Evolutionary conservation across 75 land plant genomes (phyloP).

Genomic region (Cupressus sempervirens): DNA sequence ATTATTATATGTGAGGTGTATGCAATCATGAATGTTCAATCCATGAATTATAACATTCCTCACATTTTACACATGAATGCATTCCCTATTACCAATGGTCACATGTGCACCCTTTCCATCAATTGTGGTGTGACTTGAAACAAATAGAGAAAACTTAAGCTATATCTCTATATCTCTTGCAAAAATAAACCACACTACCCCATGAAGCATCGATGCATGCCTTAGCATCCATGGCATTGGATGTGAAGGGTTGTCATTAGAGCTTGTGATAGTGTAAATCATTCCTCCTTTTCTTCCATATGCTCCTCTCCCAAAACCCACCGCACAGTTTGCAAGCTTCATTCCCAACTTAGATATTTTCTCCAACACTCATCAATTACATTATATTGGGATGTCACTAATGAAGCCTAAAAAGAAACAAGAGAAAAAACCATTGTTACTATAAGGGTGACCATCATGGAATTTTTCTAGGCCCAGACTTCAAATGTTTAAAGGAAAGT

Average conservation of each 20-base stretch:
- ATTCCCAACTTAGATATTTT: constrained; percentile 12
- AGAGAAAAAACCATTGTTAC: no score
- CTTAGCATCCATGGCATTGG: constrained; percentile 33
- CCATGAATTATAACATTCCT: constrained; percentile 35
- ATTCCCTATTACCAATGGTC: constrained; percentile 21
- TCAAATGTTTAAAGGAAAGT: no score
- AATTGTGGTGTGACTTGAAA: constrained; percentile 31
- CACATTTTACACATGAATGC: constrained; percentile 21
- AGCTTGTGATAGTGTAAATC: constrained; percentile 22
- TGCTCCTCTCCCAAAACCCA: constrained; percentile 28
- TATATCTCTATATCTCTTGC: constrained; percentile 21
- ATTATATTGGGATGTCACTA: neutral
- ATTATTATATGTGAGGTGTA: no score
- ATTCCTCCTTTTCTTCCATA: constrained; percentile 20
- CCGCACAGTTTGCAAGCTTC: constrained; percentile 22
- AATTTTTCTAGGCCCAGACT: no score
- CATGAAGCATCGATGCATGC: constrained; percentile 15
- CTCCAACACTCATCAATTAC: constrained; percentile 29
- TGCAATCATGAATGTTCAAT: constrained; percentile 23
- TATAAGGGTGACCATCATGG: no score
- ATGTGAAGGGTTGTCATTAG: constrained; percentile 24
- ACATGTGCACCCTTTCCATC: constrained; percentile 35
- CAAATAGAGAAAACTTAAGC: constrained; percentile 18
- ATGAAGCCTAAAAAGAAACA: no score
- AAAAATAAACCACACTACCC: constrained; percentile 33